Conservation (phyloP, 495 filamentous ascomycete genomes). For the Aspergillus saccharolyticus region DNA sequence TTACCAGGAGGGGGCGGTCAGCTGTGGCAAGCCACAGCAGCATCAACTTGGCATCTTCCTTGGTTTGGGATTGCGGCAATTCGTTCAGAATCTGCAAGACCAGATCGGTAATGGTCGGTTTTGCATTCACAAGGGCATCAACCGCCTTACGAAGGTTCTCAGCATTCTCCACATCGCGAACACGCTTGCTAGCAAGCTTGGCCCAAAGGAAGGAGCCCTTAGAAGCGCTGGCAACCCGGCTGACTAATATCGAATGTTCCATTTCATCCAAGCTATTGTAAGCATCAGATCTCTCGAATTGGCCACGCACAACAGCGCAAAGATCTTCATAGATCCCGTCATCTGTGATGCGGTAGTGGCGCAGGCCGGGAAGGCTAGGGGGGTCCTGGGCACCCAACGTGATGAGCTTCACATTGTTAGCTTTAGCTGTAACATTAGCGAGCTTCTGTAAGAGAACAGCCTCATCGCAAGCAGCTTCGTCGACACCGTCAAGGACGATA, state of each 20-base stretch:
- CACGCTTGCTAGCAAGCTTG: slow-evolving; percentile 32
- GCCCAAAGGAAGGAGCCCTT: slow-evolving; percentile 39
- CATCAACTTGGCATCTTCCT: slow-evolving; percentile 27
- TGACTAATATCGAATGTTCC: slow-evolving; percentile 26
- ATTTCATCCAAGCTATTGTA: slow-evolving; percentile 11
- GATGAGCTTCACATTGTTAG: slow-evolving; percentile 28
- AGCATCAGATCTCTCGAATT: slow-evolving; percentile 6
- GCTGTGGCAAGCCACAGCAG: slow-evolving; percentile 37
- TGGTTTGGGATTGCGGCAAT: background rate
- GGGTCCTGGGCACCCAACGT: slow-evolving; percentile 29
- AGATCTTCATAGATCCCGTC: slow-evolving; percentile 25
- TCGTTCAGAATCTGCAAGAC: slow-evolving; percentile 20
- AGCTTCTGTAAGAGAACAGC: slow-evolving; percentile 26
- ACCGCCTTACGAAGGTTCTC: slow-evolving; percentile 28
- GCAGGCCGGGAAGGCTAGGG: slow-evolving; percentile 7
- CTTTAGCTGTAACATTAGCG: slow-evolving; percentile 18
- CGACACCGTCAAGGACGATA: slow-evolving; percentile 36
- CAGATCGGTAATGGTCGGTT: slow-evolving; percentile 27
- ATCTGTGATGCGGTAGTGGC: slow-evolving; percentile 14
- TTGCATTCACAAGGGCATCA: slow-evolving; percentile 23
- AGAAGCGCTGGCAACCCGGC: slow-evolving; percentile 29
- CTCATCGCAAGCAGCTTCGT: slow-evolving; percentile 32
- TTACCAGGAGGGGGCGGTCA: slow-evolving; percentile 28
- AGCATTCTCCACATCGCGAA: slow-evolving; percentile 18
- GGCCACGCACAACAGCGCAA: slow-evolving; percentile 18